Conservation (phyloP, 352 stramenopile species). For the Phytopythium mirpurense region DNA sequence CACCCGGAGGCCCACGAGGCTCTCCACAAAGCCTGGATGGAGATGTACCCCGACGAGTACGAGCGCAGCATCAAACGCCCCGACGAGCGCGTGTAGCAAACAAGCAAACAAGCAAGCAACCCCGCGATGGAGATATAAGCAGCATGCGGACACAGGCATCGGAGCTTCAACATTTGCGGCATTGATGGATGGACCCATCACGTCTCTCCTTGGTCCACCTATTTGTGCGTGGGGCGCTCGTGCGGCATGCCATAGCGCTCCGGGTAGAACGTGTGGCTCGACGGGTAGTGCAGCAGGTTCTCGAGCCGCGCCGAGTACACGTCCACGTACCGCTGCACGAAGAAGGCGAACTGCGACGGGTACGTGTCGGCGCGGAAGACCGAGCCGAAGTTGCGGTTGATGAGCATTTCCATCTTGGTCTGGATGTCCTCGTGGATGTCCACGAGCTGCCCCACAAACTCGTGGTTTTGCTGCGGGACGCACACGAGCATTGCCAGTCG, state of each 20-base stretch:
- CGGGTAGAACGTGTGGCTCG: slow-evolving; percentile 83
- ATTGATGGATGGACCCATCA: no score
- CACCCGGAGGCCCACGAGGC: slow-evolving; percentile 32
- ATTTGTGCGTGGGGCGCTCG: slow-evolving; percentile 20
- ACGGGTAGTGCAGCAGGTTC: slow-evolving; percentile 80
- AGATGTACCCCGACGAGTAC: slow-evolving; percentile 50
- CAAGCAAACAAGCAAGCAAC: no score
- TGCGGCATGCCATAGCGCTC: slow-evolving; percentile 58
- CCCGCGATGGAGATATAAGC: no score
- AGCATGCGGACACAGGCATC: no score
- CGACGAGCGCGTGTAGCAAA: no score
- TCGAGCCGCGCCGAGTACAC: slow-evolving; percentile 84
- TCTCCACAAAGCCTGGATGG: slow-evolving; percentile 35
- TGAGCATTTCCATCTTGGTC: slow-evolving; percentile 66
- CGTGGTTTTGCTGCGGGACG: slow-evolving; percentile 33
- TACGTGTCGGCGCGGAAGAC: slow-evolving; percentile 83
- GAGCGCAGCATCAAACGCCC: no score
- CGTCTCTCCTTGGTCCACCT: no score
- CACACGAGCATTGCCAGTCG: slow-evolving; percentile 5
- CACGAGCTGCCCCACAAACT: slow-evolving; percentile 56
- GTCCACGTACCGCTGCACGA: slow-evolving; percentile 84
- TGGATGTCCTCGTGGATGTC: slow-evolving; percentile 59
- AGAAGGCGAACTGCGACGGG: slow-evolving; percentile 84
- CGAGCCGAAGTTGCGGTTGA: slow-evolving; percentile 86
- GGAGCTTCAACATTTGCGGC: no score